Conservation (phyloP, 179 eudicot species). For the Spinacia oleracea region DNA sequence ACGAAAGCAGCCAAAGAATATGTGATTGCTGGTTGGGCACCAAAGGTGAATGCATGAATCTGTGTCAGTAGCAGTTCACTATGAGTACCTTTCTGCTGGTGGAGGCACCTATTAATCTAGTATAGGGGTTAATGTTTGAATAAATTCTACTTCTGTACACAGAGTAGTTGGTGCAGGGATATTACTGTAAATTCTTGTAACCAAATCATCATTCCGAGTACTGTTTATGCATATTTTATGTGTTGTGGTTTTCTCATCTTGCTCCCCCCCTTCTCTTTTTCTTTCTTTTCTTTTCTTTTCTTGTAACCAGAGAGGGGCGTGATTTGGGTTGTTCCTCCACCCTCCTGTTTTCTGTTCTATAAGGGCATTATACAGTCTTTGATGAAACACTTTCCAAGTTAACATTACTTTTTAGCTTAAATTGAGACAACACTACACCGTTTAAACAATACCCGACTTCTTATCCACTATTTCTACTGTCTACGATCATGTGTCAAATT, state of each 20-base stretch:
- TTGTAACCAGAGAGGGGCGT: background rate
- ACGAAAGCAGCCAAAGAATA: constrained; percentile 59
- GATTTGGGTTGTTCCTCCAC: too few relatives aligned
- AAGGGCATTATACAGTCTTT: background rate
- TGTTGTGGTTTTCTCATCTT: background rate
- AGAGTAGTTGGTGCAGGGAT: background rate
- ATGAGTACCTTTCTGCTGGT: background rate
- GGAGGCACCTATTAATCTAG: background rate
- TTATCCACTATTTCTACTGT: too few relatives aligned
- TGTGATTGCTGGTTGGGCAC: constrained; percentile 73
- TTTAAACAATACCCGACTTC: too few relatives aligned
- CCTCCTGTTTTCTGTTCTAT: too few relatives aligned
- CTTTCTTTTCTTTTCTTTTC: too few relatives aligned
- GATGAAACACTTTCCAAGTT: too few relatives aligned
- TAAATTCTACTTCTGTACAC: background rate
- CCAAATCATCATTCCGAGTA: too few relatives aligned
- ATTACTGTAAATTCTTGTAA: background rate
- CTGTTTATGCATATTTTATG: background rate
- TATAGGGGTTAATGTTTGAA: background rate
- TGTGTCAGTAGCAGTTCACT: constrained; percentile 9
- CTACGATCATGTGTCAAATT: too few relatives aligned
- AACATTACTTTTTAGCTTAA: too few relatives aligned
- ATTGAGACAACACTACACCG: too few relatives aligned
- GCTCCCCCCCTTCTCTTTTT: too few relatives aligned
- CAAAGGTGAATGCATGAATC: constrained; percentile 70